Percentiles rank a stretch among this genome's conserved stretches.
Conservation (phyloP, 352 stramenopile species). For the Phytophthora hybrid region DNA sequence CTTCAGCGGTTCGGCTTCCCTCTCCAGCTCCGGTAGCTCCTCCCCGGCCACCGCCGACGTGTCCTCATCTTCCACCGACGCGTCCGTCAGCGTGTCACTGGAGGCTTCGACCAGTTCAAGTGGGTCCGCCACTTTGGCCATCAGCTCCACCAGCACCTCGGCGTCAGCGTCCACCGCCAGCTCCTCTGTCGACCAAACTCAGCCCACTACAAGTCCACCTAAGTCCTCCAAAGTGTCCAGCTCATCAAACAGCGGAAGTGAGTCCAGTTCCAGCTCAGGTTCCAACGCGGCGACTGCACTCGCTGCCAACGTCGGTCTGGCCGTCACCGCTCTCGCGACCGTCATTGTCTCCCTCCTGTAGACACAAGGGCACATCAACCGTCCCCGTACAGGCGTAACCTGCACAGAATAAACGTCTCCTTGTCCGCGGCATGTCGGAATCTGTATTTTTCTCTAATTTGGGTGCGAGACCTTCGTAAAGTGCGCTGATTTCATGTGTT, state of each 20-base stretch:
- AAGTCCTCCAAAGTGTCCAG: conserved; percentile 8
- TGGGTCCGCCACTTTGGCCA: neutral
- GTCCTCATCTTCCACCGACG: conserved; percentile 9
- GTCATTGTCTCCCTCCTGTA: conserved; percentile 1
- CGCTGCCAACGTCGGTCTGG: neutral
- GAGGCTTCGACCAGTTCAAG: conserved; percentile 14
- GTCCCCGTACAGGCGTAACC: neutral
- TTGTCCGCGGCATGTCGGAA: neutral
- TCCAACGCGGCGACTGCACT: conserved; percentile 10
- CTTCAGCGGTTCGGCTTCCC: conserved; percentile 5
- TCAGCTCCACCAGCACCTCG: conserved; percentile 1
- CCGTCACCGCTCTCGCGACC: conserved; percentile 6
- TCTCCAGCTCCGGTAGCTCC: conserved; percentile 18
- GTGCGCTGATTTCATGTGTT: conserved; percentile 69
- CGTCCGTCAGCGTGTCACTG: conserved; percentile 16
- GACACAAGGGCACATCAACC: neutral
- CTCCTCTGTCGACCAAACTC: conserved; percentile 9
- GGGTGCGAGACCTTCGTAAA: conserved; percentile 52
- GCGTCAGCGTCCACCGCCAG: neutral
- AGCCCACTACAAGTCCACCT: neutral
- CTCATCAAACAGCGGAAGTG: neutral
- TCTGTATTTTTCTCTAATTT: conserved; percentile 12
- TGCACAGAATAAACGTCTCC: neutral
- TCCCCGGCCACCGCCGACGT: neutral
- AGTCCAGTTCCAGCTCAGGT: conserved; percentile 9